A percentile compares a stretch with the other conserved stretches of the same genome.
Evolutionary conservation across 805 yeast genomes (phyloP).

Genomic region (Saccharomycopsis babjevae): DNA sequence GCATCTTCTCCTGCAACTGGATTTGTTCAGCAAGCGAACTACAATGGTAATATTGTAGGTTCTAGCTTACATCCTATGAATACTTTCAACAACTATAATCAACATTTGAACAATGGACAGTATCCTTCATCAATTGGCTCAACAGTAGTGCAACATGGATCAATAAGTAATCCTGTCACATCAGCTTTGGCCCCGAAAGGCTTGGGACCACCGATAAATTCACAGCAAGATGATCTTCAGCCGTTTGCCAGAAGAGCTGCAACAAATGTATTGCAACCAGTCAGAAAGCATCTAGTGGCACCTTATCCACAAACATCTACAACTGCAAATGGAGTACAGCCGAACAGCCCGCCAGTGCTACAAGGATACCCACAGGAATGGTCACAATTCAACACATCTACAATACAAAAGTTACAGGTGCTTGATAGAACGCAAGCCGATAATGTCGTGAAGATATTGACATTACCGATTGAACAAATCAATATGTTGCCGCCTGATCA

Average conservation of each 20-base stretch:
- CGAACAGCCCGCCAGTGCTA: background rate
- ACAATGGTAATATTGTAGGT: background rate
- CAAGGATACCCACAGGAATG: constrained; percentile 10
- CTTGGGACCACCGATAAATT: background rate
- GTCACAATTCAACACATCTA: constrained; percentile 5
- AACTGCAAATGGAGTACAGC: too few species aligned
- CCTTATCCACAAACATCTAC: constrained; percentile 15
- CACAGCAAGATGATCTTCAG: background rate
- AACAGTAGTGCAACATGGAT: background rate
- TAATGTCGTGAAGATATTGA: constrained; percentile 12
- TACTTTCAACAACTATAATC: background rate
- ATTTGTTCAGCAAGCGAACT: background rate
- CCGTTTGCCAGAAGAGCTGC: background rate
- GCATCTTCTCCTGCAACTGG: background rate
- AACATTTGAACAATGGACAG: background rate
- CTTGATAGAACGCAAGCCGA: constrained; percentile 14
- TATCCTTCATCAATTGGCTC: background rate
- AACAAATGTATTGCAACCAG: background rate
- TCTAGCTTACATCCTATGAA: constrained; percentile 28
- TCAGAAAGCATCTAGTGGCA: constrained; percentile 30
- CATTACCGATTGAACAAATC: constrained; percentile 5
- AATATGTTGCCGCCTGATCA: constrained; percentile 11
- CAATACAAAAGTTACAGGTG: constrained; percentile 4
- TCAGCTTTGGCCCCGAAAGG: background rate
- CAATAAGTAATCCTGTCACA: background rate